Percentiles rank a stretch among this genome's conserved stretches.
Evolutionary conservation across 2,329 filamentous ascomycete species (phyloP).

Genomic region (Aspergillus awamori): DNA sequence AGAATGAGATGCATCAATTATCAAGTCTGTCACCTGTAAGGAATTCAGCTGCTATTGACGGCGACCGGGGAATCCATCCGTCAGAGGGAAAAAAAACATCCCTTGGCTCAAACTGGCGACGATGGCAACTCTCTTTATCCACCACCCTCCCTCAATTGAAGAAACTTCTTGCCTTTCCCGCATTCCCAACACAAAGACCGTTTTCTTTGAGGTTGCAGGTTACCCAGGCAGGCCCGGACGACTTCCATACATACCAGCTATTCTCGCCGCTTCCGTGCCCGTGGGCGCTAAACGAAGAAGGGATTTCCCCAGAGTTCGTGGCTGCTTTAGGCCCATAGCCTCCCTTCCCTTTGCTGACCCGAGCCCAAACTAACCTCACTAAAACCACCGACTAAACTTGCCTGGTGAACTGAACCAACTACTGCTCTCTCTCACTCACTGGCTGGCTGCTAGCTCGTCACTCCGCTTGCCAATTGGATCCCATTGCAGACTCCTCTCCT

Average conservation of each 20-base stretch:
- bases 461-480: constrained; percentile 20
- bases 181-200: background rate
- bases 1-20: background rate
- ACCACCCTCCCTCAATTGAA: background rate
- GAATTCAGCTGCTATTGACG: background rate
- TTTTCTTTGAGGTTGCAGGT: background rate
- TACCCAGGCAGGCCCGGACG: background rate
- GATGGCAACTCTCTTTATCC: background rate
- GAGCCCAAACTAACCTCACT: constrained; percentile 12
- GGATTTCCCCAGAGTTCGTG: constrained; percentile 2
- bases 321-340: background rate
- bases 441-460: constrained; percentile 7
- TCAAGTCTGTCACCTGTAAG: background rate
- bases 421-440: background rate
- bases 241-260: background rate
- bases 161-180: background rate
- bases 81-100: background rate
- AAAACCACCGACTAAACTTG: constrained; percentile 5
- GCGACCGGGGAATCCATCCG: background rate
- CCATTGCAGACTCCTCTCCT: constrained; percentile 12
- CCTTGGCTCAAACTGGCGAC: background rate
- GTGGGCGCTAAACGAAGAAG: background rate
- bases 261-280: background rate
- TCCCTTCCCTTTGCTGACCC: background rate
- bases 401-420: background rate